Conservation (phyloP, 2,329 filamentous ascomycete species). For the Beauveria caledonica region DNA sequence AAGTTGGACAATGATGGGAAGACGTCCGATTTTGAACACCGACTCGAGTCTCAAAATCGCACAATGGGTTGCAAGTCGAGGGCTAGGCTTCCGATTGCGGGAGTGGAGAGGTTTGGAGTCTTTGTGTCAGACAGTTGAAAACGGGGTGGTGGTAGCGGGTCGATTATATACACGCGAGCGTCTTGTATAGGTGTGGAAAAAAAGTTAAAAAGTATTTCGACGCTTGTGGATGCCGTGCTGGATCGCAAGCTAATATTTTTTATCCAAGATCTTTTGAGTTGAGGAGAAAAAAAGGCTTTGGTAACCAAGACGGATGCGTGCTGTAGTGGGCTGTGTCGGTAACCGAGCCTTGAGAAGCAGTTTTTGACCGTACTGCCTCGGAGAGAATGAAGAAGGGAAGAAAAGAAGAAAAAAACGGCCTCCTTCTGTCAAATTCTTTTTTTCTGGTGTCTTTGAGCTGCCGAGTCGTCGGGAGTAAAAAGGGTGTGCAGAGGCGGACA, state of each 20-base stretch:
- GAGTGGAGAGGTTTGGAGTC: background rate
- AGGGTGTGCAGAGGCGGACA: background rate
- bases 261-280: background rate
- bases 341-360: background rate
- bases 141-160: conserved; percentile 4
- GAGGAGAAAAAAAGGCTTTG: background rate
- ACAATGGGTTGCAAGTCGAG: background rate
- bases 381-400: background rate
- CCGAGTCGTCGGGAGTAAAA: background rate
- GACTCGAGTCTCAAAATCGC: background rate
- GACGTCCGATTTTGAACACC: background rate
- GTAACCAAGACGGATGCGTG: background rate
- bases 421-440: background rate
- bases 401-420: background rate
- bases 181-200: background rate
- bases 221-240: background rate
- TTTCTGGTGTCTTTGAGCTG: background rate
- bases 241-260: background rate
- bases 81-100: conserved; percentile 10
- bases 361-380: background rate
- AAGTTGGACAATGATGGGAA: background rate
- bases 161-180: conserved; percentile 1
- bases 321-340: background rate
- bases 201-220: background rate
- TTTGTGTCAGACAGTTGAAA: conserved; percentile 7